Conservation (phyloP, 2,329 filamentous ascomycete species). For the Cytospora piceicola region DNA sequence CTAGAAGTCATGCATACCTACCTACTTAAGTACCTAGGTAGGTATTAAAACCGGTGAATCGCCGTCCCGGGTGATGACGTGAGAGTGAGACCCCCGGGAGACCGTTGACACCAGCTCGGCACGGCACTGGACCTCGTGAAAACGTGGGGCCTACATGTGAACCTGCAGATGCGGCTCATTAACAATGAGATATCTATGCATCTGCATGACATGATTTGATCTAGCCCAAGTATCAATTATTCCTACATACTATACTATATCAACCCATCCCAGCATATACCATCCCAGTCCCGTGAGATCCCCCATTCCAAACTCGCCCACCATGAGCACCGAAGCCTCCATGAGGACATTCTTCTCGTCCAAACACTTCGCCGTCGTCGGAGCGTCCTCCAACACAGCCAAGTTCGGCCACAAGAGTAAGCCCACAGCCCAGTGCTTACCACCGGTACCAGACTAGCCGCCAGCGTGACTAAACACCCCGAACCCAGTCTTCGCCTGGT, state of each 20-base stretch:
- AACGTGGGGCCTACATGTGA: constrained; percentile 1
- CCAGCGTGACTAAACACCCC: too few species aligned
- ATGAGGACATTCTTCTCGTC: constrained; percentile 81
- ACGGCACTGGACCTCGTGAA: background rate
- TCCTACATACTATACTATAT: background rate
- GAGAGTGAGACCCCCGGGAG: constrained; percentile 8
- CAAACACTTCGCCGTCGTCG: constrained; percentile 82
- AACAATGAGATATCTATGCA: background rate
- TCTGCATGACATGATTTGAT: too few species aligned
- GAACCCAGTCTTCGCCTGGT: constrained; percentile 84
- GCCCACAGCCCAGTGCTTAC: too few species aligned
- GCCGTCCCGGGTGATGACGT: constrained; percentile 12
- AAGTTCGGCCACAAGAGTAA: constrained; percentile 90
- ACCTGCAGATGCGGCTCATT: background rate
- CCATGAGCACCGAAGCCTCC: constrained; percentile 69
- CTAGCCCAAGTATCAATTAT: background rate
- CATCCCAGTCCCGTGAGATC: background rate
- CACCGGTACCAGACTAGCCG: too few species aligned
- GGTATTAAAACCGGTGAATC: background rate
- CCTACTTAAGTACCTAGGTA: too few species aligned
- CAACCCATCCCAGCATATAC: background rate
- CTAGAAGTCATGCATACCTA: too few species aligned
- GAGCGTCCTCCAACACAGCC: constrained; percentile 79
- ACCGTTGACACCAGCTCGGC: constrained; percentile 11
- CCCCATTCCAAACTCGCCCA: constrained; percentile 1